Evolutionary conservation across 2,329 filamentous ascomycete species (phyloP).

Genomic region (Apiospora saccharicola): DNA sequence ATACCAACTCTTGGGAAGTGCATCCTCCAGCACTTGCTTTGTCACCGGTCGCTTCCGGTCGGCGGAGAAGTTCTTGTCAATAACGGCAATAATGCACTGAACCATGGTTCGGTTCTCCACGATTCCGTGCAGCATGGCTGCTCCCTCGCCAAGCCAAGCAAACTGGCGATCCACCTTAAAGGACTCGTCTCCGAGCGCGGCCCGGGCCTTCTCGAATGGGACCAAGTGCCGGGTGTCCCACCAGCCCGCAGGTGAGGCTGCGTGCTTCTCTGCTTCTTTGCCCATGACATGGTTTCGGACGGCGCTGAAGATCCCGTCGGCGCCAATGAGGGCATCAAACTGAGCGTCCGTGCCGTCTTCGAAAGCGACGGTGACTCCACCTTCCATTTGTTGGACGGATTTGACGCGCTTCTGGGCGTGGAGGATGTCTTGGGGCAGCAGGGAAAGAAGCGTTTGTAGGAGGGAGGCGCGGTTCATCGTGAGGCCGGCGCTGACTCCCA

Average conservation of each 20-base stretch:
- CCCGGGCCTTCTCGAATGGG: constrained; percentile 30
- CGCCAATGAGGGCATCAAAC: constrained; percentile 35
- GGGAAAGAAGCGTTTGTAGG: constrained; percentile 32
- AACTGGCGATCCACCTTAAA: constrained; percentile 31
- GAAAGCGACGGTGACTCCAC: constrained; percentile 28
- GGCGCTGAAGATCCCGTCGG: constrained; percentile 26
- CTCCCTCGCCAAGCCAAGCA: constrained; percentile 31
- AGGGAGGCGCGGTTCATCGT: constrained; percentile 35
- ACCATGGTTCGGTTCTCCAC: constrained; percentile 31
- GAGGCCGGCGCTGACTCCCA: constrained; percentile 28
- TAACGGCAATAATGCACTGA: constrained; percentile 30
- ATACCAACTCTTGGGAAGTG: background rate
- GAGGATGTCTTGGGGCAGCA: constrained; percentile 29
- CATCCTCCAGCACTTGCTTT: background rate
- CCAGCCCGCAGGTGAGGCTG: constrained; percentile 26
- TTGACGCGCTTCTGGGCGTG: constrained; percentile 32
- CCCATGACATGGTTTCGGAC: constrained; percentile 33
- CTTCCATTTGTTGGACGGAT: constrained; percentile 22
- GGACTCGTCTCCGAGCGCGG: constrained; percentile 26
- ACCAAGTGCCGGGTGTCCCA: constrained; percentile 31
- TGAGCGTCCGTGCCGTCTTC: constrained; percentile 28
- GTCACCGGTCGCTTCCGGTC: constrained; percentile 29
- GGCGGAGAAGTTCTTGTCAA: constrained; percentile 29
- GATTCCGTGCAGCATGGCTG: constrained; percentile 32
- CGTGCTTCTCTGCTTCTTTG: constrained; percentile 18